These are phyloP conservation scores for Agrocybe chaxingu DNA, from an alignment of 768 basidiomycete genomes.

Conservation along the genomic window DNA sequence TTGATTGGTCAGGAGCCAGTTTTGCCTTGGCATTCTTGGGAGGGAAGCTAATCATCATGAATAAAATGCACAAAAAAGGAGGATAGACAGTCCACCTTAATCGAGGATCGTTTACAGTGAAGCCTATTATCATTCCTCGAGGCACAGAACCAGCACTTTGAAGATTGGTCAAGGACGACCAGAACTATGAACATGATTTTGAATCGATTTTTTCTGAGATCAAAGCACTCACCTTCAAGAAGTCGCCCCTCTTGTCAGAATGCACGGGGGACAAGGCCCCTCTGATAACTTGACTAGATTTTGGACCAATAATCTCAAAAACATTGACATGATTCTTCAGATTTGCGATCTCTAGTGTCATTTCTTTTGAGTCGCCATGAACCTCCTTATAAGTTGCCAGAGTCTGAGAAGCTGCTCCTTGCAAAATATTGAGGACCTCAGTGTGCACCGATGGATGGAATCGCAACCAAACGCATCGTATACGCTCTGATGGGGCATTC, in stretches of 20 bases:
- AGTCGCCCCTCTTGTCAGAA: slow-evolving; percentile 49
- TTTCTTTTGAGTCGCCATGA: slow-evolving; percentile 18
- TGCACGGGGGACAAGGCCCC: slow-evolving; percentile 54
- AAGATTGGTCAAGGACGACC: slow-evolving; percentile 57
- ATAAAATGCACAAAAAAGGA: background rate
- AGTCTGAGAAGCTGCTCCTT: slow-evolving; percentile 44
- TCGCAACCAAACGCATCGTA: slow-evolving; percentile 67
- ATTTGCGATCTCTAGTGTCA: slow-evolving; percentile 65
- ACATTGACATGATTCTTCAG: slow-evolving; percentile 67
- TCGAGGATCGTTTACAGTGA: slow-evolving; percentile 83
- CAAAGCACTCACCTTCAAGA: slow-evolving; percentile 46
- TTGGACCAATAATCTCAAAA: slow-evolving; percentile 91
- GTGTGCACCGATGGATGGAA: slow-evolving; percentile 74
- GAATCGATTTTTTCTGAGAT: background rate
- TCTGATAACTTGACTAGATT: slow-evolving; percentile 69
- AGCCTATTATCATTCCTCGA: slow-evolving; percentile 72
- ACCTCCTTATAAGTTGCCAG: slow-evolving; percentile 14
- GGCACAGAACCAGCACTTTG: slow-evolving; percentile 68
- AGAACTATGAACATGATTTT: slow-evolving; percentile 46
- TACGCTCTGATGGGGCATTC: background rate
- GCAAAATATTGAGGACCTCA: slow-evolving; percentile 51
- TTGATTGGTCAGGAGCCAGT: slow-evolving; percentile 14
- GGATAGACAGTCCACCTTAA: slow-evolving; percentile 55
- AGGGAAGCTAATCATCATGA: slow-evolving; percentile 61
- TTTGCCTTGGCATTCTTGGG: slow-evolving; percentile 66